These are phyloP conservation scores for Lepidium didymum DNA, from an alignment of 345 rosid genomes.

Conservation along the genomic window DNA sequence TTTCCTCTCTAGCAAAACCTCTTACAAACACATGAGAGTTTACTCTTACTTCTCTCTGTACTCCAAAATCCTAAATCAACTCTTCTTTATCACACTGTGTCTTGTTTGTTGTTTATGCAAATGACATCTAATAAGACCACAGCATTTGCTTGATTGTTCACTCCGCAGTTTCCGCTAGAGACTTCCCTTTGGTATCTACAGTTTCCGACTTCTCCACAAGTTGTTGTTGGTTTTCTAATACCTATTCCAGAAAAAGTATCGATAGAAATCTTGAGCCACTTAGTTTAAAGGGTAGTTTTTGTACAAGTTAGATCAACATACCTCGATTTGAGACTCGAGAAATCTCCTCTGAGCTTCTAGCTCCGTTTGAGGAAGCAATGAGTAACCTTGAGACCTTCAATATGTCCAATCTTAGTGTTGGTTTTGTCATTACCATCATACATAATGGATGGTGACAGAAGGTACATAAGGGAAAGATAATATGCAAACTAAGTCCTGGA, in stretches of 20 bases:
- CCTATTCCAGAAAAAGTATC: constrained; percentile 2
- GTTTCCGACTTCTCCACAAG: background rate
- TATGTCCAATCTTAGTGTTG: background rate
- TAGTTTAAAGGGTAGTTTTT: background rate
- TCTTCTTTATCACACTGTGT: background rate
- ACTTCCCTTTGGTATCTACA: constrained; percentile 23
- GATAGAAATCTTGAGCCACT: background rate
- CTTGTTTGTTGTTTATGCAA: background rate
- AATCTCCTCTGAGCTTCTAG: constrained; percentile 49
- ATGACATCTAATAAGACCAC: background rate
- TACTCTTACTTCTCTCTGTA: background rate
- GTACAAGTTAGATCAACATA: constrained; percentile 15
- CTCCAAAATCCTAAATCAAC: background rate
- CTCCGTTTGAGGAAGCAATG: constrained; percentile 34
- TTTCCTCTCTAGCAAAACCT: background rate
- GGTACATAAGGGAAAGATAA: background rate
- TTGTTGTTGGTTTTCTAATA: constrained; percentile 10
- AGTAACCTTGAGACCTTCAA: constrained; percentile 61
- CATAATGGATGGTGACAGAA: background rate
- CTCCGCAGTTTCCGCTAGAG: constrained; percentile 13
- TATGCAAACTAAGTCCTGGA: background rate
- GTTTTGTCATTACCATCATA: background rate
- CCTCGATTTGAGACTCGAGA: constrained; percentile 74
- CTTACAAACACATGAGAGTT: background rate
- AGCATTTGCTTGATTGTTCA: background rate